Evolutionary conservation across 2,329 filamentous ascomycete species (phyloP), one percentile per base, ranked within the genome.

Genomic region (Fusarium protoensiforme): DNA sequence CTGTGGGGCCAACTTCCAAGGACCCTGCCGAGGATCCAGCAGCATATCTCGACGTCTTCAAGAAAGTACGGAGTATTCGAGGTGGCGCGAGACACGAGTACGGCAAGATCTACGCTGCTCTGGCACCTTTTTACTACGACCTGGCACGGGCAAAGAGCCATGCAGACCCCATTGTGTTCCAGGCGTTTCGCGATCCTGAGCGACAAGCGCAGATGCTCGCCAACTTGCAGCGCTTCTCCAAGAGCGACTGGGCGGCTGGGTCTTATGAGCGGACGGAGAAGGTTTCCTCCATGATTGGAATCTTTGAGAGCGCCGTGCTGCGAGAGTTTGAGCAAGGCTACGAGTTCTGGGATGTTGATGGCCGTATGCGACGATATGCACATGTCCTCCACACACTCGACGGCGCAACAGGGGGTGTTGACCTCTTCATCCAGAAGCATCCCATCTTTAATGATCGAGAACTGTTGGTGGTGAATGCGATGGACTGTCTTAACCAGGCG

Each of bases 321-420:
- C 90, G 93, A 57, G 96, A 99, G 81, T 99, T 99, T 75, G 93
- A 97, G 82, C 93, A 96, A 78, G 96, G 94, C 5, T 97, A 97
- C 75, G 94, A 96, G 80, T 92, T 91, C 48, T 93, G 93, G 84
- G 96, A 99, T 80, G 91, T 97, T 62, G 93, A 97, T 73, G 95
- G 94, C 3, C 88, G 92, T 62, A 98, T 98, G 96, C 91, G 89
- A 75, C 90, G 93, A 78, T 98, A 98, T 82, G 95, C 95, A 3
- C 91, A 94, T 76, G 95, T 99, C 18, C 84, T 99, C 65, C 91
- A 93, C 66, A 89, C 89, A 2, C 86, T 99, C 51, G 97, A 97
- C 80, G 94, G 94, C 29, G 95, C 94, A 18, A 87, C 88, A 43
- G 92, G 92, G 16, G 94, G 91, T 11, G 87, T 97, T 56, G 94